These are phyloP conservation scores for Solanum tacnaense DNA, from an alignment of 257 asterid species.

Conservation along the genomic window DNA sequence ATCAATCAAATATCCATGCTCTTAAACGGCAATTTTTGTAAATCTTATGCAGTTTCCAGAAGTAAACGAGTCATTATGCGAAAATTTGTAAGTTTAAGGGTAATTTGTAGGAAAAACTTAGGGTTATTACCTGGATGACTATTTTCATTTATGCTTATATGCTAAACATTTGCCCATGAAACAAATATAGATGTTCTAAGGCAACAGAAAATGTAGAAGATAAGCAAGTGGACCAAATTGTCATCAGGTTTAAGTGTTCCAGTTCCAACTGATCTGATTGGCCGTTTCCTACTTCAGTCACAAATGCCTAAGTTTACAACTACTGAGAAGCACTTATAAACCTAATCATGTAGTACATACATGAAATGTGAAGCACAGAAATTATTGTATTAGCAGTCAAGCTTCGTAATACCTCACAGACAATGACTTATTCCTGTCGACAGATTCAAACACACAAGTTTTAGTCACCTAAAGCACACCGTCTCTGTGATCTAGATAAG, in stretches of 20 bases:
- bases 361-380: background rate
- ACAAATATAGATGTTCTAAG: background rate
- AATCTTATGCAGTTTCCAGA: background rate
- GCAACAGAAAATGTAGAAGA: background rate
- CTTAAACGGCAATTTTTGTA: background rate
- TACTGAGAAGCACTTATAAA: background rate
- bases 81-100: background rate
- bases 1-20: background rate
- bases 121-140: background rate
- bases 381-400: background rate
- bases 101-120: background rate
- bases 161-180: background rate
- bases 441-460: background rate
- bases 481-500: background rate
- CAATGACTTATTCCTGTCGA: background rate
- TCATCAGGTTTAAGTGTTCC: background rate
- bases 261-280: background rate
- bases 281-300: background rate
- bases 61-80: background rate
- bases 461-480: background rate
- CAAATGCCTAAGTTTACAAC: background rate
- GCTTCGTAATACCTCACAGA: background rate
- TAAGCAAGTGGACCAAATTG: background rate
- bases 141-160: background rate
- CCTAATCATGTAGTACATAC: background rate